Evolutionary conservation across 2,329 filamentous ascomycete species (phyloP).

Genomic region (Grosmannia huntii): DNA sequence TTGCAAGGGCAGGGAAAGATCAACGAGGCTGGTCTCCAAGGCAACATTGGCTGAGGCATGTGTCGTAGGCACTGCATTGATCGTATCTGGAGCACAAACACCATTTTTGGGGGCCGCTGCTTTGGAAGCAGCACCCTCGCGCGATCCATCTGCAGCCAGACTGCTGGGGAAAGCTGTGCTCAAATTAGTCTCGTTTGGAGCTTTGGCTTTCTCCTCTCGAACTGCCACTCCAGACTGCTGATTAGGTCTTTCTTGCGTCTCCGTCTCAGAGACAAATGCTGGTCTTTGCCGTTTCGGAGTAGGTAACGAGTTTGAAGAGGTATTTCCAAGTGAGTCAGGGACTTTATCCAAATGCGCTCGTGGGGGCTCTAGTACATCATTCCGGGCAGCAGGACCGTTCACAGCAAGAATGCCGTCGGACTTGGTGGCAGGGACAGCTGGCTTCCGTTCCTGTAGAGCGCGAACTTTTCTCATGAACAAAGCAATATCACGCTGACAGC

Average conservation of each 20-base stretch:
- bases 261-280: background rate
- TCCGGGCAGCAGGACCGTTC: background rate
- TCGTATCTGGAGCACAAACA: background rate
- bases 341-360: too few relatives aligned
- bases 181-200: background rate
- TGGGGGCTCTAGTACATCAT: background rate
- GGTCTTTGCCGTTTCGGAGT: background rate
- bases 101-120: background rate
- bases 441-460: background rate
- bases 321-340: background rate
- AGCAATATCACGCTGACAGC: conserved; percentile 4
- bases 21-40: conserved; percentile 1
- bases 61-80: background rate
- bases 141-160: too few relatives aligned
- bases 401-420: background rate
- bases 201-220: background rate
- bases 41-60: background rate
- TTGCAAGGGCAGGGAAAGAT: conserved; percentile 5
- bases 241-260: background rate
- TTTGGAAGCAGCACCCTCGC: background rate
- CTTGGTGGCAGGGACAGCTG: background rate
- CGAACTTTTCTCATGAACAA: conserved; percentile 8
- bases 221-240: background rate
- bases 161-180: background rate
- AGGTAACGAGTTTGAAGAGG: background rate